Evolutionary conservation across 805 yeast species (phyloP).

Genomic region (Candida ulmi): DNA sequence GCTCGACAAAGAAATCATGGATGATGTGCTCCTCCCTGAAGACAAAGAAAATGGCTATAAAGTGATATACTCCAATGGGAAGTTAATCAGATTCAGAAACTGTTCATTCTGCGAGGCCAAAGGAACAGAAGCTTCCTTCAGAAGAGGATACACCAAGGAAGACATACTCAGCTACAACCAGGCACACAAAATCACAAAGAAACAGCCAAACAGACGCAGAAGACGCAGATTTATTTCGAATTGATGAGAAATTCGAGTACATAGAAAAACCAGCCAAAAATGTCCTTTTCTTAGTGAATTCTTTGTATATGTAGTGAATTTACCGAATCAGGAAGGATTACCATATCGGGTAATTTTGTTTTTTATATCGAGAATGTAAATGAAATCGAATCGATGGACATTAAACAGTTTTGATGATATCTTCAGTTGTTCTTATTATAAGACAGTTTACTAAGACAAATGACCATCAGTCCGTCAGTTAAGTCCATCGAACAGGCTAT

Average conservation of each 20-base stretch:
- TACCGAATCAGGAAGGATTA: no score
- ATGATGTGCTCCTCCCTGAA: not conserved
- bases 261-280: no score
- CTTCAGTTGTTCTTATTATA: not conserved
- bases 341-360: no score
- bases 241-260: no score
- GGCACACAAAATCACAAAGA: not conserved
- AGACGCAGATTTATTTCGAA: no score
- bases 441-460: not conserved
- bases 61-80: conserved; percentile 9
- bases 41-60: conserved; percentile 8
- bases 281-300: no score
- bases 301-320: no score
- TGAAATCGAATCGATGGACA: no score
- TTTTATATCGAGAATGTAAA: no score
- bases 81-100: conserved; percentile 15
- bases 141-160: conserved; percentile 17
- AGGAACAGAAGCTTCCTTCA: conserved; percentile 7
- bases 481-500: conserved; percentile 16
- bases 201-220: not conserved
- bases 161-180: conserved; percentile 5
- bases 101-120: conserved; percentile 12
- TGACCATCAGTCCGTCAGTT: conserved; percentile 4
- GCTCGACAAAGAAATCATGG: not conserved
- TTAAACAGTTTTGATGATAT: not conserved